These are phyloP conservation scores for Prinsepia uniflora DNA, from an alignment of 306 rosid genomes.

Conservation along the genomic window DNA sequence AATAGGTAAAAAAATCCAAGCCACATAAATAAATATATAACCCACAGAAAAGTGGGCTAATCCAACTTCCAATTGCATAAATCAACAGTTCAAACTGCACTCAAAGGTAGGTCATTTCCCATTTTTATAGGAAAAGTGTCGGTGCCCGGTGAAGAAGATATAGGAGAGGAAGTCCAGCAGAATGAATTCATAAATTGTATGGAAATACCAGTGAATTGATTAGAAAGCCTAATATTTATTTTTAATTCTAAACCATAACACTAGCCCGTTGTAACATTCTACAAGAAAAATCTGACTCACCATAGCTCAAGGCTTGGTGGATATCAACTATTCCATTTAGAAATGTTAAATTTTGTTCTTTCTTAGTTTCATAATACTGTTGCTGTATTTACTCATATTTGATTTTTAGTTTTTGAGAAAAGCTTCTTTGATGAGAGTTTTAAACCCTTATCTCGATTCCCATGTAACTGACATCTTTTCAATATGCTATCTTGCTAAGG, in stretches of 20 bases:
- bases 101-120: not conserved
- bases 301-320: conserved; percentile 11
- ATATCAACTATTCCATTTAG: not conserved
- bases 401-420: conserved; percentile 20
- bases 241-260: not conserved
- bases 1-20: no score
- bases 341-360: conserved; percentile 8
- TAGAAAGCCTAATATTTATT: not conserved
- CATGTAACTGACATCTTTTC: not conserved
- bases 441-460: not conserved
- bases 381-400: conserved; percentile 3
- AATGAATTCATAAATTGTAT: not conserved
- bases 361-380: conserved; percentile 22
- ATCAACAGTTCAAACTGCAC: not conserved
- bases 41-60: no score
- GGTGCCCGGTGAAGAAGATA: not conserved
- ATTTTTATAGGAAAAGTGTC: not conserved
- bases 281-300: not conserved
- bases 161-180: not conserved
- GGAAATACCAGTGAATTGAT: not conserved
- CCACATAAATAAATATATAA: no score
- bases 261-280: not conserved
- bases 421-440: conserved; percentile 10
- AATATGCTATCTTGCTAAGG: conserved; percentile 28
- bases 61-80: not conserved